phyloP scores from a whole-genome alignment of 805 yeast genomes.

The Spathaspora gorwiae region DNA sequence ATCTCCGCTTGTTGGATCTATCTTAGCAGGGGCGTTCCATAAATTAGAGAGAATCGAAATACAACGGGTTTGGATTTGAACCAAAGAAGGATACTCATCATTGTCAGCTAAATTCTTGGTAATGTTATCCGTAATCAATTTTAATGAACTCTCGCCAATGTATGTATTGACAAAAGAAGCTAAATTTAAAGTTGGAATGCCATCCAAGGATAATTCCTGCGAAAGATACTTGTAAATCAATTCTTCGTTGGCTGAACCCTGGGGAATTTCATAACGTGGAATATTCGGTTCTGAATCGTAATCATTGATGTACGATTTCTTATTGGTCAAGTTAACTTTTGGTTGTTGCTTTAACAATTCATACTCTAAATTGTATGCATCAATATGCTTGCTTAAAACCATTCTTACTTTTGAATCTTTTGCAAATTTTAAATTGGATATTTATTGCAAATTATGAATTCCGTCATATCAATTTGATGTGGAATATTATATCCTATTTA shows the following conservation, averaged over 20 bases:
- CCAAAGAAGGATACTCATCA: slow-evolving; percentile 86
- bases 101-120: slow-evolving; percentile 88
- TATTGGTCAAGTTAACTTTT: slow-evolving; percentile 17
- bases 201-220: slow-evolving; percentile 77
- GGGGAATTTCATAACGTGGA: slow-evolving; percentile 63
- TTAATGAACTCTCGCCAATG: slow-evolving; percentile 37
- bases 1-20: slow-evolving; percentile 19
- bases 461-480: no score
- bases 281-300: slow-evolving; percentile 26
- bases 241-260: slow-evolving; percentile 47
- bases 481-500: no score
- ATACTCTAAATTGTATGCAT: slow-evolving; percentile 39
- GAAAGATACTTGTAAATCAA: slow-evolving; percentile 60
- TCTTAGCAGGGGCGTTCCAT: slow-evolving; percentile 64
- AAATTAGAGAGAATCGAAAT: slow-evolving; percentile 71
- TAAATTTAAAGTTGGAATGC: slow-evolving; percentile 75
- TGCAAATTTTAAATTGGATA: background rate
- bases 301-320: slow-evolving; percentile 28
- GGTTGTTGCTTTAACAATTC: slow-evolving; percentile 21
- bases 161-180: slow-evolving; percentile 88
- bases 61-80: slow-evolving; percentile 78
- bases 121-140: slow-evolving; percentile 62
- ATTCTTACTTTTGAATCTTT: slow-evolving; percentile 14
- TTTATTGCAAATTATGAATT: no score
- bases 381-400: slow-evolving; percentile 44